phyloP scores from a whole-genome alignment of 2,329 filamentous ascomycete genomes.

The Cercospora sp. region DNA sequence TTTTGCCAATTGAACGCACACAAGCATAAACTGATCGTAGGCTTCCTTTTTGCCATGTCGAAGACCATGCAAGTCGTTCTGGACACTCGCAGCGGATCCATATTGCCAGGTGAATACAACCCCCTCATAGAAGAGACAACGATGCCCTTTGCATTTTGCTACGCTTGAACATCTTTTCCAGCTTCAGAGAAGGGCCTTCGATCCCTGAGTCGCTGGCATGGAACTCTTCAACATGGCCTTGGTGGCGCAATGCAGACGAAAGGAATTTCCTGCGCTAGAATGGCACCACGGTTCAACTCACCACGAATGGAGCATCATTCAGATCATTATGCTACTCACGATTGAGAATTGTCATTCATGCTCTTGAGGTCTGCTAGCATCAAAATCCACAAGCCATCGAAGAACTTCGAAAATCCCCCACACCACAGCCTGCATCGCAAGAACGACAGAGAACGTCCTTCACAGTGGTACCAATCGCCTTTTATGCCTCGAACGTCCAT shows the following conservation, averaged over 20 bases:
- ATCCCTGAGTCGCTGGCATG: background rate
- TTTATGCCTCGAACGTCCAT: background rate
- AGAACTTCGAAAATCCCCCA: background rate
- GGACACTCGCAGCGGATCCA: background rate
- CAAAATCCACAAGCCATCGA: background rate
- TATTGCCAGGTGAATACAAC: background rate
- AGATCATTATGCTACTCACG: background rate
- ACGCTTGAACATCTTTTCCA: background rate
- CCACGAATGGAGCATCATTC: background rate
- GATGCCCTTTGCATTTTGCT: background rate
- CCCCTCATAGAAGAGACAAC: background rate
- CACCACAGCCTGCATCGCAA: background rate
- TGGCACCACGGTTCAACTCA: background rate
- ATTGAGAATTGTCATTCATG: background rate
- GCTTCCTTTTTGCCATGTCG: background rate
- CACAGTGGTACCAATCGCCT: background rate
- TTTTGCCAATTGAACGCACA: background rate
- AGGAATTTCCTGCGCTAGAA: background rate
- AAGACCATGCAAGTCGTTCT: background rate
- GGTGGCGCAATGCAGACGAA: background rate
- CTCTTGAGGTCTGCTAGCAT: background rate
- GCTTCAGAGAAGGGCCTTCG: background rate
- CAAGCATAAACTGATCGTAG: background rate
- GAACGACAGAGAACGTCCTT: background rate
- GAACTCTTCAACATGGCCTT: background rate